Evolutionary conservation across 2,329 filamentous ascomycete genomes (phyloP).

Genomic region (Pseudocercospora macadamiae): DNA sequence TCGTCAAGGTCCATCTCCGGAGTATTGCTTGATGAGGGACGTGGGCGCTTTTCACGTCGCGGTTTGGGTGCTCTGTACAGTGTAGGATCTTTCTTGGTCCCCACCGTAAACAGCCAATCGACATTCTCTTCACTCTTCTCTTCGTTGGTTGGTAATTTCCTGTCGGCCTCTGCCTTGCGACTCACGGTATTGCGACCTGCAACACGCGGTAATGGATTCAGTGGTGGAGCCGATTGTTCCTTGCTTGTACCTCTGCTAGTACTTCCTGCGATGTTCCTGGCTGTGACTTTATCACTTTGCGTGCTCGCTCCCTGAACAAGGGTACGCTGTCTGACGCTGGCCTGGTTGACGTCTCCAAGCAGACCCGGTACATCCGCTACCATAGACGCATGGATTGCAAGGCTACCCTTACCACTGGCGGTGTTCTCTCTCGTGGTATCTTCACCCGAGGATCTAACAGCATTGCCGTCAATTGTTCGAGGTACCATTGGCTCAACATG

Average conservation of each 20-base stretch:
- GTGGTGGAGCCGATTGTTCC: neutral
- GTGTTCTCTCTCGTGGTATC: neutral
- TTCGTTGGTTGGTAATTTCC: neutral
- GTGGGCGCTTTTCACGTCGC: neutral
- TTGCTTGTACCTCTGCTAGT: neutral
- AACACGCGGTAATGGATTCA: neutral
- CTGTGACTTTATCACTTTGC: slow-evolving; percentile 2
- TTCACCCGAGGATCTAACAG: neutral
- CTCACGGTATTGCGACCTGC: neutral
- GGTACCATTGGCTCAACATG: neutral
- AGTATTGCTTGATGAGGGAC: neutral
- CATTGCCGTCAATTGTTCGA: neutral
- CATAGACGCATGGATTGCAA: neutral
- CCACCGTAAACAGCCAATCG: neutral
- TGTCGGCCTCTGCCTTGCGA: neutral
- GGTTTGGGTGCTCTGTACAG: neutral
- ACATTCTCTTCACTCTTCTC: neutral
- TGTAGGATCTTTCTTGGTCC: neutral
- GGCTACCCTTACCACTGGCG: slow-evolving; percentile 6
- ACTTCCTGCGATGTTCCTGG: neutral
- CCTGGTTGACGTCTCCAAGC: neutral
- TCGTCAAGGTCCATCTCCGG: slow-evolving; percentile 34
- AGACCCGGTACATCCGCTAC: neutral
- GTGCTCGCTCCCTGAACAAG: slow-evolving; percentile 10
- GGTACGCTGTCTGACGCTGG: neutral